These are phyloP conservation scores for Croton laevigatus DNA, from an alignment of 441 rosid genomes.

Conservation along the genomic window DNA sequence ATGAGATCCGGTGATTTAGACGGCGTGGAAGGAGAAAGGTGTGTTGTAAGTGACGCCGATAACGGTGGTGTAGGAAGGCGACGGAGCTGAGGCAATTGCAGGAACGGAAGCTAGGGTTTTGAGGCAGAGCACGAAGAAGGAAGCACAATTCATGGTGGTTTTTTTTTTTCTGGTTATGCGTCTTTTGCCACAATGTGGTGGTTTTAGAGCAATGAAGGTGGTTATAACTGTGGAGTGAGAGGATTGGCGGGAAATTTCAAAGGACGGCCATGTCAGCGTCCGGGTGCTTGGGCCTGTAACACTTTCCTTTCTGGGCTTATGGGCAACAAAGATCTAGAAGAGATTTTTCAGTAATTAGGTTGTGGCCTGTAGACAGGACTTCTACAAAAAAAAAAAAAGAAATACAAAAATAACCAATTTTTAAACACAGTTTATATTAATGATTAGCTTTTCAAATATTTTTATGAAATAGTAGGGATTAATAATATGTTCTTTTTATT, in stretches of 20 bases:
- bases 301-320: neutral
- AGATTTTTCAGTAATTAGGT: too few relatives aligned
- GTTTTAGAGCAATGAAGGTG: neutral
- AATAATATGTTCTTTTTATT: too few relatives aligned
- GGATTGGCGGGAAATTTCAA: conserved; percentile 12
- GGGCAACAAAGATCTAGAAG: too few relatives aligned
- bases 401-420: too few relatives aligned
- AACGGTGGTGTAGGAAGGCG: conserved; percentile 12
- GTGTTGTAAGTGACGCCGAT: conserved; percentile 26
- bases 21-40: conserved; percentile 15
- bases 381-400: too few relatives aligned
- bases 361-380: too few relatives aligned
- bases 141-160: conserved; percentile 5
- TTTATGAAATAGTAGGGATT: too few relatives aligned
- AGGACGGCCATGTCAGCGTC: neutral
- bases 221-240: neutral
- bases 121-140: conserved; percentile 12
- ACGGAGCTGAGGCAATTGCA: conserved; percentile 14
- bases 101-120: conserved; percentile 19
- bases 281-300: too few relatives aligned
- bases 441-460: too few relatives aligned
- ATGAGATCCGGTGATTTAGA: conserved; percentile 37
- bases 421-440: too few relatives aligned
- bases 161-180: neutral
- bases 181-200: too few relatives aligned